Conservation (phyloP, 1,139 yeast genomes). For the Suhomyces terraborum region DNA sequence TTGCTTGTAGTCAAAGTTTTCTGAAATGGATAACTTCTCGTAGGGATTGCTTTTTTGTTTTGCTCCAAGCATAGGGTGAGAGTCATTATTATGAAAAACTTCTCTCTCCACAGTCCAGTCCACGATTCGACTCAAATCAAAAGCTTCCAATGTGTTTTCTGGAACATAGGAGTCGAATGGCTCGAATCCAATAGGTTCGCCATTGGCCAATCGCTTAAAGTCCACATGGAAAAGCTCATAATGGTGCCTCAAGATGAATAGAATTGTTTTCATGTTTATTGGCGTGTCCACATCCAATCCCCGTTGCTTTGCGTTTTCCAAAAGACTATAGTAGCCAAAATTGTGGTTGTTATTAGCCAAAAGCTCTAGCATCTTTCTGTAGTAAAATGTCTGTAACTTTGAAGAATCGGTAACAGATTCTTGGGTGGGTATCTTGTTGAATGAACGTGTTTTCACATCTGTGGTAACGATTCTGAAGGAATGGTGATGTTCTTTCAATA, state of each 20-base stretch:
- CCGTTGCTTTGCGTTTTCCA: conserved; percentile 48
- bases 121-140: conserved; percentile 13
- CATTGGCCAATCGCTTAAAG: conserved; percentile 47
- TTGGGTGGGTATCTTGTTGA: conserved; percentile 46
- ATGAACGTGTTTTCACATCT: conserved; percentile 62
- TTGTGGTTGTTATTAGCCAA: conserved; percentile 15
- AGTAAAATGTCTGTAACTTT: conserved; percentile 58
- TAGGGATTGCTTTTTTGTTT: not conserved
- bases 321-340: conserved; percentile 25
- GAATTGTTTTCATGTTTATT: conserved; percentile 39
- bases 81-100: not conserved
- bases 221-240: conserved; percentile 42
- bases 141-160: conserved; percentile 9
- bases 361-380: conserved; percentile 30
- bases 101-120: conserved; percentile 1
- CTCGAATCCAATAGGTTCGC: conserved; percentile 44
- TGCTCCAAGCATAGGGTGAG: conserved; percentile 1
- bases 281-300: conserved; percentile 52
- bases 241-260: conserved; percentile 39
- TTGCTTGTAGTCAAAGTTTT: conserved; percentile 16
- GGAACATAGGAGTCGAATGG: conserved; percentile 34
- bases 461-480: conserved; percentile 21
- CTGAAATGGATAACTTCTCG: conserved; percentile 1
- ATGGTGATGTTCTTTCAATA: conserved; percentile 21
- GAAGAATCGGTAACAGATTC: conserved; percentile 50